A percentile compares a stretch with the other conserved stretches of the same genome.
Evolutionary conservation across 2,329 filamentous ascomycete species (phyloP).

Genomic region (Thelonectria discophora): DNA sequence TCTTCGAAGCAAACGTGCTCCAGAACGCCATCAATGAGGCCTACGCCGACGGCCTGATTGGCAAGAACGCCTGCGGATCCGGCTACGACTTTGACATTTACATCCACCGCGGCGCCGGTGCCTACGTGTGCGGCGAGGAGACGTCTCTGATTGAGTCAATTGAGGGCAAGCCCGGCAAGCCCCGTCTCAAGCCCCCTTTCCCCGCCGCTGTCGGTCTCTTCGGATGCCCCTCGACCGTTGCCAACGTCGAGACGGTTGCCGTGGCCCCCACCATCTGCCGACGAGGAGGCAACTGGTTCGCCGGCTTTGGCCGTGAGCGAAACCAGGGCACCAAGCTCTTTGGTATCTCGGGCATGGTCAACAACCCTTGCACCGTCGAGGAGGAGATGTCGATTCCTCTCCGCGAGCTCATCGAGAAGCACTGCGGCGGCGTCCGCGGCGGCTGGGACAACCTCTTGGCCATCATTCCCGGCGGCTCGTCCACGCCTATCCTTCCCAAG

Average conservation of each 20-base stretch:
- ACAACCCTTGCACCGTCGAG: conserved; percentile 97
- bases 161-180: conserved; percentile 98
- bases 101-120: conserved; percentile 94
- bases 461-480: conserved; percentile 95
- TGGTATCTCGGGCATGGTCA: conserved; percentile 98
- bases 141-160: conserved; percentile 98
- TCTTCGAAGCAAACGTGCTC: conserved; percentile 91
- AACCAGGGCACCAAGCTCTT: conserved; percentile 98
- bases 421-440: conserved; percentile 95
- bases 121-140: conserved; percentile 98
- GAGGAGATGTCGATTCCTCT: conserved; percentile 99
- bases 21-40: conserved; percentile 98
- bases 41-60: conserved; percentile 92
- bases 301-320: conserved; percentile 90
- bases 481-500: conserved; percentile 94
- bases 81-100: conserved; percentile 99
- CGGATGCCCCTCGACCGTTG: conserved; percentile 96
- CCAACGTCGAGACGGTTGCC: conserved; percentile 97
- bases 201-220: conserved; percentile 97
- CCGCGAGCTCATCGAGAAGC: conserved; percentile 94
- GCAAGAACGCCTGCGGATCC: conserved; percentile 96
- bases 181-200: conserved; percentile 97
- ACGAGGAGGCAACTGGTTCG: conserved; percentile 92
- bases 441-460: conserved; percentile 98
- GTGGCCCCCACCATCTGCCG: conserved; percentile 96